Evolutionary conservation across 768 basidiomycete species (phyloP).

Genomic region (Tricholoma sp.): DNA sequence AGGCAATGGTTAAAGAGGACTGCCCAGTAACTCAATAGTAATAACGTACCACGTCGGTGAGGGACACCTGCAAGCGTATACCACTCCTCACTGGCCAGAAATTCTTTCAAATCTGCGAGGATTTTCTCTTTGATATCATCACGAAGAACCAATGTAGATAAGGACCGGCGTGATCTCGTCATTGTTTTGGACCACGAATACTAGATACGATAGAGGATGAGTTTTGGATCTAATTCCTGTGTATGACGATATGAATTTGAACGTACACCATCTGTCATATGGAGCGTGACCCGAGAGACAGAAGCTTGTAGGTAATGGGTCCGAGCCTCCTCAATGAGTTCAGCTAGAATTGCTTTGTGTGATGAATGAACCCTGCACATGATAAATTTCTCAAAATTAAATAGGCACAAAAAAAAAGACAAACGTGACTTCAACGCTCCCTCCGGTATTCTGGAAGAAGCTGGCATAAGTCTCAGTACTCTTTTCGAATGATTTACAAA

Average conservation of each 20-base stretch:
- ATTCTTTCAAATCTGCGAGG: constrained; percentile 46
- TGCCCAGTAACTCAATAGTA: no score
- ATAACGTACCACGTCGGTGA: constrained; percentile 38
- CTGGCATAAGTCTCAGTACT: not conserved
- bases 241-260: not conserved
- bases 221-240: constrained; percentile 6
- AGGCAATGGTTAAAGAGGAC: not conserved
- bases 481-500: no score
- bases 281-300: constrained; percentile 29
- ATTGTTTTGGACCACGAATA: constrained; percentile 41
- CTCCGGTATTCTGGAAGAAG: not conserved
- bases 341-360: constrained; percentile 29
- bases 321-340: constrained; percentile 32
- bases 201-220: constrained; percentile 17
- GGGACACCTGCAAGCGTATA: constrained; percentile 53
- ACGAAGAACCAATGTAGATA: constrained; percentile 48
- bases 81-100: constrained; percentile 49
- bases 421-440: not conserved
- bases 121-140: constrained; percentile 41
- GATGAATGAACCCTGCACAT: constrained; percentile 34
- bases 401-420: not conserved
- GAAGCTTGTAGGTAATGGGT: constrained; percentile 28
- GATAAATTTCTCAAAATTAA: not conserved
- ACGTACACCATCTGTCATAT: constrained; percentile 27
- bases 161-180: constrained; percentile 42